Percentiles rank a stretch among this genome's conserved stretches.
Conservation (phyloP, 1,284 basidiomycete genomes). For the Sporisorium reilianum region DNA sequence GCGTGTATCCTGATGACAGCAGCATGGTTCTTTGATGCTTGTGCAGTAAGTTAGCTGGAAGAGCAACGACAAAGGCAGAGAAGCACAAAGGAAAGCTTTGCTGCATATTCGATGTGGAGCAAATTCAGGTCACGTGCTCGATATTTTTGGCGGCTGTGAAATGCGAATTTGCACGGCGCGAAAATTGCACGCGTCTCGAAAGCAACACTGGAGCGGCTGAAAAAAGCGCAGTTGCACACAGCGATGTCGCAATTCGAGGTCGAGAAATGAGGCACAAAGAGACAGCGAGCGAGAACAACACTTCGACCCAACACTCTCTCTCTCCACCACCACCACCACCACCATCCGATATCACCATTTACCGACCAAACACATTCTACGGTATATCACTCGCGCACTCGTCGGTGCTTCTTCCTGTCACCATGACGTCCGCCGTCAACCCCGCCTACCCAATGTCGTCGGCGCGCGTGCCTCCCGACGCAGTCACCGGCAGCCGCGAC, state of each 20-base stretch:
- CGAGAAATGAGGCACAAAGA: neutral
- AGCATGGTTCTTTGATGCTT: neutral
- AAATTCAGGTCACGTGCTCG: constrained; percentile 33
- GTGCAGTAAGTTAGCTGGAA: neutral
- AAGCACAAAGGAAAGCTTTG: neutral
- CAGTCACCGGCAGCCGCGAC: constrained; percentile 43
- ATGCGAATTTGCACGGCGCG: constrained; percentile 16
- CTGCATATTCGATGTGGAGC: constrained; percentile 23
- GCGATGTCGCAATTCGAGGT: too few relatives aligned
- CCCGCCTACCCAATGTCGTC: constrained; percentile 42
- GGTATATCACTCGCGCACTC: neutral
- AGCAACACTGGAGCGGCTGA: too few relatives aligned
- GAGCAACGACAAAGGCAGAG: neutral
- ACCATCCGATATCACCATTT: constrained; percentile 6
- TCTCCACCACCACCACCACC: too few relatives aligned
- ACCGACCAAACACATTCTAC: neutral
- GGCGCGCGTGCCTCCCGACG: constrained; percentile 42
- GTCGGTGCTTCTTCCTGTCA: constrained; percentile 1
- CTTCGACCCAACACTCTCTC: neutral
- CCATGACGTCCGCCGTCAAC: constrained; percentile 43
- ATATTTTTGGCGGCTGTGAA: neutral
- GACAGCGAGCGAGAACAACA: constrained; percentile 26
- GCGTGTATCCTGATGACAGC: too few relatives aligned
- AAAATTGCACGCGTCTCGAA: constrained; percentile 29
- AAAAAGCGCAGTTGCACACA: too few relatives aligned